These are phyloP conservation scores for Chaetomium sp. DNA, from an alignment of 2,329 filamentous ascomycete genomes.

Conservation along the genomic window DNA sequence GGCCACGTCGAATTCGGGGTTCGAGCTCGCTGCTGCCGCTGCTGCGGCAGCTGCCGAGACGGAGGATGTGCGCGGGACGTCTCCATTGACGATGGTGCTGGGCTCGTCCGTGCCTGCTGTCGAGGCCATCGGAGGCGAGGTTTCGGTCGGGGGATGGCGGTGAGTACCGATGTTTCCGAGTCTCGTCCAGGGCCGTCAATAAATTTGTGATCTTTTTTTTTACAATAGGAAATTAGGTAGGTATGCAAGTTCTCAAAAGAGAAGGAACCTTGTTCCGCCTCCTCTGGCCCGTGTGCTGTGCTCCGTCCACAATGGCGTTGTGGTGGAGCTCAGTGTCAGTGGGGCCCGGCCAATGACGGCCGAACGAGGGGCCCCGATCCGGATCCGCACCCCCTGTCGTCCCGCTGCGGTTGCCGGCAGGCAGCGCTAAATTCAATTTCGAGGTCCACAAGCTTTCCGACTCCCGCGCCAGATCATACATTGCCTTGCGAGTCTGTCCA, in stretches of 20 bases:
- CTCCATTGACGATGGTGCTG: conserved; percentile 30
- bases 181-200: neutral
- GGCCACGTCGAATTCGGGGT: conserved; percentile 77
- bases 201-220: no score
- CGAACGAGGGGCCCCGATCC: conserved; percentile 8
- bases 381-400: conserved; percentile 6
- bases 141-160: neutral
- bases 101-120: conserved; percentile 23
- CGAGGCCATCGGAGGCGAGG: conserved; percentile 19
- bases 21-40: conserved; percentile 39
- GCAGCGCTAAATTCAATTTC: conserved; percentile 11
- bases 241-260: neutral
- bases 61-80: conserved; percentile 25
- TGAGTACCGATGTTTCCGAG: neutral
- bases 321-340: conserved; percentile 1
- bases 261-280: neutral
- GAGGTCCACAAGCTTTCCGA: neutral
- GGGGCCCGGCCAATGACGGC: conserved; percentile 12
- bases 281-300: conserved; percentile 4
- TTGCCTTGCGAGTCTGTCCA: no score
- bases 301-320: neutral
- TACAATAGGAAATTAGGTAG: no score
- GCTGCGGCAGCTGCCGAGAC: neutral
- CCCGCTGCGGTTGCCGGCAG: conserved; percentile 10
- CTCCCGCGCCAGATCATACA: neutral